Conservation (phyloP, 2,329 filamentous ascomycete genomes). For the Phaeosphaeria sp. region DNA sequence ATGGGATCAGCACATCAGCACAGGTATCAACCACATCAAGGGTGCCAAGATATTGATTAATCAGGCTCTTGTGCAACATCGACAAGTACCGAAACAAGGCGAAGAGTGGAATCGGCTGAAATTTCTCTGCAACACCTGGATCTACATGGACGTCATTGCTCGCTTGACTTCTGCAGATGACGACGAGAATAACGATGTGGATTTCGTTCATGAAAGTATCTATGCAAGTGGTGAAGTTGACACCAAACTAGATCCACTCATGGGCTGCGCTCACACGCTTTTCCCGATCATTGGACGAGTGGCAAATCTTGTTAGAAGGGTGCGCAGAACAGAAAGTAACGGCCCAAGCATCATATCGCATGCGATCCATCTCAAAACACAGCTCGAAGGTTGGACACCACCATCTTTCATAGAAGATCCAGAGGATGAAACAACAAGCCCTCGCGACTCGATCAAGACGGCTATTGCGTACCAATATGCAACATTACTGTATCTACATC, state of each 20-base stretch:
- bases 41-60: slow-evolving; percentile 70
- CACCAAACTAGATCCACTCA: slow-evolving; percentile 70
- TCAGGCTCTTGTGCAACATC: slow-evolving; percentile 61
- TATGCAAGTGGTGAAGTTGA: slow-evolving; percentile 45
- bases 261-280: slow-evolving; percentile 71
- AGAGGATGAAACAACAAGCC: slow-evolving; percentile 67
- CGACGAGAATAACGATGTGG: slow-evolving; percentile 62
- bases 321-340: slow-evolving; percentile 63
- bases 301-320: slow-evolving; percentile 69
- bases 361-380: slow-evolving; percentile 66
- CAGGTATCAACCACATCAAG: slow-evolving; percentile 72
- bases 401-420: slow-evolving; percentile 65
- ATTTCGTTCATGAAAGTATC: slow-evolving; percentile 46
- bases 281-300: slow-evolving; percentile 73
- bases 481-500: slow-evolving; percentile 70
- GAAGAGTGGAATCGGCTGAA: slow-evolving; percentile 59
- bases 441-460: slow-evolving; percentile 70
- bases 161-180: slow-evolving; percentile 68
- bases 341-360: slow-evolving; percentile 66
- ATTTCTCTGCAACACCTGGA: slow-evolving; percentile 74
- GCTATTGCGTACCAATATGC: slow-evolving; percentile 72
- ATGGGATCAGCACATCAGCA: slow-evolving; percentile 73
- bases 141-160: slow-evolving; percentile 77
- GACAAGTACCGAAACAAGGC: slow-evolving; percentile 49
- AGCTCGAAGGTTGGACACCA: slow-evolving; percentile 67